phyloP scores from a whole-genome alignment of 2,329 filamentous ascomycete genomes.

The Scortechinia acanthostroma region DNA sequence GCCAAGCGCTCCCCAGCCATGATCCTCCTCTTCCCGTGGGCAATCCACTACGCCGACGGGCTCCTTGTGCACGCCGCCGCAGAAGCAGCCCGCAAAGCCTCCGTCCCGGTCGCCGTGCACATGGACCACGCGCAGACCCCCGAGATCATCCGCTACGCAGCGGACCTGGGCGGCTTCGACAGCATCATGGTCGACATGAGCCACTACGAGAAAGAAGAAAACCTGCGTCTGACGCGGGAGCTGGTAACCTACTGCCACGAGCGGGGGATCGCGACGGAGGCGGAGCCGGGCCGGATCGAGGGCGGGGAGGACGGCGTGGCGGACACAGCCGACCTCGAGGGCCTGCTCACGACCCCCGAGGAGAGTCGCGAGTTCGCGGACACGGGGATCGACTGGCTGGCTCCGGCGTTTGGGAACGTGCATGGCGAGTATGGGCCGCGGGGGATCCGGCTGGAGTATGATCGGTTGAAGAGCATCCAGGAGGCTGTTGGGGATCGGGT shows the following conservation, averaged over 20 bases:
- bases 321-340: conserved; percentile 29
- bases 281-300: conserved; percentile 52
- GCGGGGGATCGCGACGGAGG: conserved; percentile 59
- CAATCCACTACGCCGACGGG: conserved; percentile 55
- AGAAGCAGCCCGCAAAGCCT: conserved; percentile 43
- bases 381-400: conserved; percentile 68
- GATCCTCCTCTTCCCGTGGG: conserved; percentile 71
- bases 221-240: conserved; percentile 51
- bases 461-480: conserved; percentile 23
- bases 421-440: conserved; percentile 59
- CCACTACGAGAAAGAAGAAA: conserved; percentile 64
- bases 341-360: conserved; percentile 56
- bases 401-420: conserved; percentile 71
- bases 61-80: conserved; percentile 46
- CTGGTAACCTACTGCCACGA: conserved; percentile 56
- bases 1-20: conserved; percentile 60
- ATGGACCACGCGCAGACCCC: conserved; percentile 62
- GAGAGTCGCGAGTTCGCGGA: conserved; percentile 65
- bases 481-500: conserved; percentile 32
- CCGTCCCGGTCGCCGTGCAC: conserved; percentile 54
- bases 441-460: conserved; percentile 25
- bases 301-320: conserved; percentile 1
- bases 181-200: conserved; percentile 71
- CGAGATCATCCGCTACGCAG: conserved; percentile 51
- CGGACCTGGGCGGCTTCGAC: conserved; percentile 57